Evolutionary conservation across 176 grass and related monocot genomes (phyloP), one percentile per base, ranked within the genome.

Genomic region (Bolboschoenus planiculmis): DNA sequence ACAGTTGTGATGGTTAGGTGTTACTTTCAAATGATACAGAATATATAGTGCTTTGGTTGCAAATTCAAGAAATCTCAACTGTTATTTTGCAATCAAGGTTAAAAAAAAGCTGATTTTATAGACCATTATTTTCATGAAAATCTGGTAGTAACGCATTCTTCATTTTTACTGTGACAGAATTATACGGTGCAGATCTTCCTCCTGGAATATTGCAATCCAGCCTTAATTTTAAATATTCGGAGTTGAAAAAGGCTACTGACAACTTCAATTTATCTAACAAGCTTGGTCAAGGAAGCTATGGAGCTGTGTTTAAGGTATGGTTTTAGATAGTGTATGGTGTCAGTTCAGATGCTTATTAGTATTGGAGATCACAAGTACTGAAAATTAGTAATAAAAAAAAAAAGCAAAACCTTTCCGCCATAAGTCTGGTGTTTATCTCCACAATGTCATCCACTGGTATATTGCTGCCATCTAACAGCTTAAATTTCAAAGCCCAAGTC

Each of bases 221-320:
- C 87, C 51, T 97, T 61, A 97, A 76, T 86, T 97, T 93, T 54
- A 91, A 89, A 82, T 97, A 97, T 55, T 87, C 82, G 74, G 93
- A 93, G 39, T 15, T 97, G 85, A 88, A 35, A 63, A 97, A 91
- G 78, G 89, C 91, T 79, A 89, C 93, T 29, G 83, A 87, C 51
- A 89, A 88, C 61, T 97, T 97, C 59, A 88, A 86, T 88, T 56
- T 83, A 70, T 84, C 87, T 58, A 91, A 91, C 77, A 97, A 97
- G 89, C 93, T 97, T 79, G 93, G 93, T 81, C 88, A 97, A 97
- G 93, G 93, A 53, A 97, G 91, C 85, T 88, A 89, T 10, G 93
- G 91, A 39, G 87, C 88, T 61, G 93, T 97, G 4, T 97, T 88
- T 86, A 92, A 97, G 88, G 93, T 93, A 82, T 39, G 2, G 26